Percentiles rank a stretch among this genome's conserved stretches.
phyloP scores from a whole-genome alignment of 805 yeast species.

The Candida pseudofarinosa region DNA sequence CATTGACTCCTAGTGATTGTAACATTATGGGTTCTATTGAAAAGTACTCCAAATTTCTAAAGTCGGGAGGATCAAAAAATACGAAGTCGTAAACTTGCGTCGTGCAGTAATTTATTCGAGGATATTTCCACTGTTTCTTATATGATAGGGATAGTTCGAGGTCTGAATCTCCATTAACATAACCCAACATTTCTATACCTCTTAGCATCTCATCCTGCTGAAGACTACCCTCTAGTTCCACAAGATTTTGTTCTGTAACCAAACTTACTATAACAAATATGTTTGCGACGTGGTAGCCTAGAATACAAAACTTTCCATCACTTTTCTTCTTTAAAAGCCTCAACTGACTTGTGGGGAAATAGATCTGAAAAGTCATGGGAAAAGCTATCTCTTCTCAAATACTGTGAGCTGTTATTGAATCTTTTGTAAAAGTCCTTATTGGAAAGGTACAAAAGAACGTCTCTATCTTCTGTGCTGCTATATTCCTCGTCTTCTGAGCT shows the following conservation, averaged over 20 bases:
- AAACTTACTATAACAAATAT: slow-evolving; percentile 19
- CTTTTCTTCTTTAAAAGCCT: slow-evolving; percentile 8
- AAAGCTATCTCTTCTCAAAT: slow-evolving; percentile 39
- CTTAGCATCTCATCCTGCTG: slow-evolving; percentile 4
- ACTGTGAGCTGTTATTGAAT: slow-evolving; percentile 41
- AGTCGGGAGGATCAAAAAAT: slow-evolving; percentile 68
- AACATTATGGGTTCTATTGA: slow-evolving; percentile 71
- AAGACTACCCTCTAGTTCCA: neutral
- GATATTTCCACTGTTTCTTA: slow-evolving; percentile 6
- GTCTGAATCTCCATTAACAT: slow-evolving; percentile 7
- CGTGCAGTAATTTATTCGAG: slow-evolving; percentile 9
- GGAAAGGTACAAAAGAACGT: slow-evolving; percentile 8
- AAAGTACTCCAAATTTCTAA: slow-evolving; percentile 68
- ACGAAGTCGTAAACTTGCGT: slow-evolving; percentile 12
- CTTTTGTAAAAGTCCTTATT: slow-evolving; percentile 14
- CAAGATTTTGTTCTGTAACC: neutral
- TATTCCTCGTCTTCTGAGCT: slow-evolving; percentile 1
- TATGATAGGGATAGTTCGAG: slow-evolving; percentile 7
- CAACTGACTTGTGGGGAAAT: slow-evolving; percentile 31
- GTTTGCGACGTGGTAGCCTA: slow-evolving; percentile 23
- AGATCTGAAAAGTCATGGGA: slow-evolving; percentile 26
- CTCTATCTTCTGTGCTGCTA: slow-evolving; percentile 7
- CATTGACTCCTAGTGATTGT: slow-evolving; percentile 38
- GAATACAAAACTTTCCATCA: slow-evolving; percentile 7
- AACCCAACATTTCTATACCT: slow-evolving; percentile 15